Base-by-base conservation (phyloP, 2,329 filamentous ascomycete genomes). In the Rhynchosporium secalis region DNA sequence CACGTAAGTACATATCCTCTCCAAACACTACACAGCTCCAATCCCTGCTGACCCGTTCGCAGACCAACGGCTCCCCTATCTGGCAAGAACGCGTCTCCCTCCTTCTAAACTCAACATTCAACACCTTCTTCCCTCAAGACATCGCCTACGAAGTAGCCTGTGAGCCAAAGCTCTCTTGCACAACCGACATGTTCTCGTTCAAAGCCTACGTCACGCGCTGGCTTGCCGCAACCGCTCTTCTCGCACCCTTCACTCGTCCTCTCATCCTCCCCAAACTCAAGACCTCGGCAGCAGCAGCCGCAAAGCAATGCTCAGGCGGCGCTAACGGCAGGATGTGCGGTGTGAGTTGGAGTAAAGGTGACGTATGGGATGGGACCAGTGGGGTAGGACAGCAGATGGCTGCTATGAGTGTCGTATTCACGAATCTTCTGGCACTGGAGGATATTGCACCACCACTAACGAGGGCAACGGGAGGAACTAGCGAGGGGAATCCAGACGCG, bases 341-440 rank as follows among this genome's bases (percentile, higher is more conserved):
- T 8, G 72, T 86, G 33, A 81, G 80, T 60, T 89, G 86, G 85
- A 81, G 80, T 46, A 80, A 81, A 61, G 67, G 65, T 12, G 77
- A 74, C 33, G 74, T 48, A 1, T 74, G 66, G 62, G 82, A 84
- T 68, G 76, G 78, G 3, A 74, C 73, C 1, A 71, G 72, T 10
- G 83, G 83, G 7, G 82, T 84, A 1, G 83, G 83, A 2, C 80
- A 85, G 71, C 86, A 90, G 74, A 90, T 91, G 87, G 81, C 85
- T 0, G 86, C 85, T 4, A 83, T 86, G 81, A 79, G 78, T 55
- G 83, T 81, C 0, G 75, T 86, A 6, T 81, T 69, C 59, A 76
- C 76, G 29, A 75, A 79, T 62, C 71, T 81, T 9, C 65, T 73
- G 2, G 69, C 78, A 41, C 64, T 79, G 1, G 73, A 58, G 43